phyloP scores from a whole-genome alignment of 495 filamentous ascomycete species.

The Lepraria neglecta region DNA sequence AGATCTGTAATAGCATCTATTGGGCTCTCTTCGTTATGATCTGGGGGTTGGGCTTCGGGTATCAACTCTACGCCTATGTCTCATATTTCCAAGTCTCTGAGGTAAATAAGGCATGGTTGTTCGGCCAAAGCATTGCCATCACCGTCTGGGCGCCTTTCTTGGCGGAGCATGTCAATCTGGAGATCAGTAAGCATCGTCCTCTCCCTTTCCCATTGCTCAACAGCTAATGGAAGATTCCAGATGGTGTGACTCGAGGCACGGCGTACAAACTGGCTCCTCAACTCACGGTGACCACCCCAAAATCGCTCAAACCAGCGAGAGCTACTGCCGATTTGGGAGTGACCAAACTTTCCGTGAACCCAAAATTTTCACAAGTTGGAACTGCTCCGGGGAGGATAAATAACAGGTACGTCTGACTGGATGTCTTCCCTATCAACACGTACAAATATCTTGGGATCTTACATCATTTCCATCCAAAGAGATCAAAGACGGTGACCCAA shows the following conservation, averaged over 20 bases:
- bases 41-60: neutral
- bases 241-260: neutral
- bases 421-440: too few relatives aligned
- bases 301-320: too few relatives aligned
- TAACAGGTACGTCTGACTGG: too few relatives aligned
- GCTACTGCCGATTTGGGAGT: neutral
- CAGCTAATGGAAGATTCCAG: neutral
- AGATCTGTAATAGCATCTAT: neutral
- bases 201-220: neutral
- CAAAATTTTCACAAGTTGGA: too few relatives aligned
- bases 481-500: too few relatives aligned
- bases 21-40: neutral
- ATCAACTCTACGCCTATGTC: neutral
- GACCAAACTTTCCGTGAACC: neutral
- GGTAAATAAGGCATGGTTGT: neutral
- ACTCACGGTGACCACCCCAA: neutral
- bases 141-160: neutral
- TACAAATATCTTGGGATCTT: too few relatives aligned
- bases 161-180: neutral
- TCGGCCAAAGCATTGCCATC: neutral
- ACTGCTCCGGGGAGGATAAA: too few relatives aligned
- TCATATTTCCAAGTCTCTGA: neutral
- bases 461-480: too few relatives aligned
- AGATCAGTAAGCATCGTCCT: neutral
- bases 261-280: neutral